These are phyloP conservation scores for Colletotrichum sidae DNA, from an alignment of 2,329 filamentous ascomycete species.

Conservation along the genomic window DNA sequence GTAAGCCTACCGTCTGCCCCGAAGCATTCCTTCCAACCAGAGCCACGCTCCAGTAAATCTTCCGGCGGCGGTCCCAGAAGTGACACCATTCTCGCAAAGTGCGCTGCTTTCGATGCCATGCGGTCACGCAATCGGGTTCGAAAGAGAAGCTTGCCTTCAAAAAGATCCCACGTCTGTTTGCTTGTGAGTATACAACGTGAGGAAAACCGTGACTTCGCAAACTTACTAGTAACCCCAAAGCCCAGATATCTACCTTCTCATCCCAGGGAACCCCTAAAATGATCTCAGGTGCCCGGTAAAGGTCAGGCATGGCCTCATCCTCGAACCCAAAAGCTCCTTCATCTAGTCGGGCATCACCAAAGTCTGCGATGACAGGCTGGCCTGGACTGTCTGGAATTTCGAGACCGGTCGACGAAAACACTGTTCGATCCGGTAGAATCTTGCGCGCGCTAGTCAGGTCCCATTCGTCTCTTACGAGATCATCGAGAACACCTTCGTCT, in stretches of 20 bases:
- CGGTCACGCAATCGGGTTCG: constrained; percentile 37
- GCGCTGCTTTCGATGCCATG: constrained; percentile 41
- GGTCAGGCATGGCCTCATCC: constrained; percentile 47
- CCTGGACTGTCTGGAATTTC: constrained; percentile 40
- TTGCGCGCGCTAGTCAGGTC: constrained; percentile 42
- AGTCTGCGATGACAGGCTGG: constrained; percentile 44
- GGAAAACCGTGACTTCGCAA: background rate
- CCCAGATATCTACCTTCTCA: constrained; percentile 50
- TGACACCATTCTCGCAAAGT: constrained; percentile 51
- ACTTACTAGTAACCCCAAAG: constrained; percentile 23
- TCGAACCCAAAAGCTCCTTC: constrained; percentile 35
- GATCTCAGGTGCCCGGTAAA: constrained; percentile 50
- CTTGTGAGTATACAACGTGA: background rate
- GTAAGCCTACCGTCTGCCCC: constrained; percentile 39
- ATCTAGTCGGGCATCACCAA: constrained; percentile 45
- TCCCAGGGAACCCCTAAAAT: constrained; percentile 49
- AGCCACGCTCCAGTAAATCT: constrained; percentile 48
- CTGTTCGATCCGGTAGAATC: constrained; percentile 42
- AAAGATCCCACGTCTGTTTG: constrained; percentile 46
- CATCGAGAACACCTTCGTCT: constrained; percentile 32
- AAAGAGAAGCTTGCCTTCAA: constrained; percentile 47
- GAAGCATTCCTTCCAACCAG: constrained; percentile 39
- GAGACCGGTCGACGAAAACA: constrained; percentile 44
- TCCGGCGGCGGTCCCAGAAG: constrained; percentile 50
- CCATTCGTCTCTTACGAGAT: constrained; percentile 36